A percentile compares a stretch with the other conserved stretches of the same genome.
Evolutionary conservation across 2,329 filamentous ascomycete species (phyloP).

Genomic region (Ophiosphaerella herpotricha): DNA sequence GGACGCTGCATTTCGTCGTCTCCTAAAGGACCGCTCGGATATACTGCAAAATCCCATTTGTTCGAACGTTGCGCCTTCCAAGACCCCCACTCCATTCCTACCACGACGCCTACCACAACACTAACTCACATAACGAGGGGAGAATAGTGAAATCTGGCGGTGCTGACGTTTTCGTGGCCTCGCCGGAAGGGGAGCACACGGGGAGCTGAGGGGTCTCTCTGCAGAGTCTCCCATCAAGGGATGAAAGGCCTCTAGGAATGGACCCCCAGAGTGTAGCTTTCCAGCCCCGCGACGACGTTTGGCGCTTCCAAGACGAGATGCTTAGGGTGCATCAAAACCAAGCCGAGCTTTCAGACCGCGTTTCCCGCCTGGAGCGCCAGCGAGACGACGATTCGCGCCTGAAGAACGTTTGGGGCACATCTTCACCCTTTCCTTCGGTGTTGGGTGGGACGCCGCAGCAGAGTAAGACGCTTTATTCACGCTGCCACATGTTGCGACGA

Average conservation of each 20-base stretch:
- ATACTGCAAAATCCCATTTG: neutral
- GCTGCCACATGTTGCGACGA: neutral
- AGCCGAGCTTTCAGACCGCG: conserved; percentile 64
- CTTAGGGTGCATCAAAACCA: conserved; percentile 65
- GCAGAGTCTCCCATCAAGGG: conserved; percentile 29
- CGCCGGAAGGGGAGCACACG: conserved; percentile 14
- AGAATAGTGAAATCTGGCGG: conserved; percentile 8
- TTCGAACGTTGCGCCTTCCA: neutral
- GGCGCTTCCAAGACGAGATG: conserved; percentile 67
- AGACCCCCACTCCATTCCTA: neutral
- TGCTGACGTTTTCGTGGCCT: conserved; percentile 11
- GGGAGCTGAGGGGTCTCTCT: conserved; percentile 25
- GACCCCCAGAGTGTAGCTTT: conserved; percentile 66
- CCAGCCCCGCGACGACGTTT: conserved; percentile 67
- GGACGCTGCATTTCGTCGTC: too few relatives aligned
- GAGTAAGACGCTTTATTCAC: conserved; percentile 59
- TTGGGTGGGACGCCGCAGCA: conserved; percentile 83
- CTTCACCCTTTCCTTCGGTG: conserved; percentile 86
- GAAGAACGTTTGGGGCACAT: conserved; percentile 86
- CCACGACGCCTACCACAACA: neutral
- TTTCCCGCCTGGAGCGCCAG: conserved; percentile 64
- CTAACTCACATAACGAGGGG: neutral
- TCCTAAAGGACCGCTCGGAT: too few relatives aligned
- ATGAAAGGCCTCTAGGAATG: conserved; percentile 53
- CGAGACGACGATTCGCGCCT: conserved; percentile 66